Percentiles rank a stretch among this genome's conserved stretches.
Evolutionary conservation across 2,329 filamentous ascomycete genomes (phyloP).

Genomic region (Verticillium zaregamsianum): DNA sequence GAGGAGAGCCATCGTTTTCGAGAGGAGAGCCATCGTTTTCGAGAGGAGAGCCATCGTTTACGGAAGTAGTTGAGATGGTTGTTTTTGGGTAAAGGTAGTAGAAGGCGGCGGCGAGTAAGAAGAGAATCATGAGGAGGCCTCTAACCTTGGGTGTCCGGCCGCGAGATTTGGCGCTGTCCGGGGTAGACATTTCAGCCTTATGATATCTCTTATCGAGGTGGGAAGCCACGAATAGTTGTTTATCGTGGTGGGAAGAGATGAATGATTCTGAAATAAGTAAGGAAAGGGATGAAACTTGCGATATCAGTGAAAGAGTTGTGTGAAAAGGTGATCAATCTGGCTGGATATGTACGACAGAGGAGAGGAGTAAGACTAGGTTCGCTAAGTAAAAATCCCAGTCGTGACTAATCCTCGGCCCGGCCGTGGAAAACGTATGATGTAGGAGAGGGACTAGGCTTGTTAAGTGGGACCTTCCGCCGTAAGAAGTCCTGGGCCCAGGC

Average conservation of each 20-base stretch:
- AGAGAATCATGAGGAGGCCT: background rate
- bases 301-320: no score
- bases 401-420: no score
- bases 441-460: no score
- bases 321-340: no score
- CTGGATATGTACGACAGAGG: no score
- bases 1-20: background rate
- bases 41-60: background rate
- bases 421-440: no score
- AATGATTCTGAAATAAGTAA: no score
- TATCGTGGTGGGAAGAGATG: background rate
- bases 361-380: no score
- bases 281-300: no score
- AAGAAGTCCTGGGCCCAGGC: no score
- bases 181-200: background rate
- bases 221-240: background rate
- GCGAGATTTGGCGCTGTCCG: background rate
- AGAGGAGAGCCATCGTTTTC: background rate
- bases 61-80: background rate
- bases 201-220: background rate
- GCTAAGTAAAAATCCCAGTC: no score
- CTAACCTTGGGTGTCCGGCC: background rate
- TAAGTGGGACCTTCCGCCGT: no score
- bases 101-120: background rate
- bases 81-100: background rate